Evolutionary conservation across 129 eudicot species (phyloP), one percentile per base, ranked within the genome.

Genomic region (Helichrysum umbraculigerum): DNA sequence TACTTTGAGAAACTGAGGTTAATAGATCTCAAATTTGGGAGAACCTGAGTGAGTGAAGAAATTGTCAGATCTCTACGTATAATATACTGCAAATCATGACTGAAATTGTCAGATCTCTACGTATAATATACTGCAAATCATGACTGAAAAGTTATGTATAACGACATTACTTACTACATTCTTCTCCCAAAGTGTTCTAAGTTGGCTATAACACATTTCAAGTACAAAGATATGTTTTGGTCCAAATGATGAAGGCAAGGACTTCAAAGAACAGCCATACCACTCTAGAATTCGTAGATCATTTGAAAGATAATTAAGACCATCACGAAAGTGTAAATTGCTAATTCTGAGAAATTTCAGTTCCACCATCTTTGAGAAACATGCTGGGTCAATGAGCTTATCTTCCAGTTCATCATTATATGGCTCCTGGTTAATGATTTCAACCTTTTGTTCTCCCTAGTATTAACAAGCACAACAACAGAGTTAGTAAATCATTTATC

Each of bases 21-120:
- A 75, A 75, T 75, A 44, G 63, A 75, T 75, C 72, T 75, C 64
- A 75, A 75, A 50, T 75, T 75, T 6, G 71, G 79, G 32, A 64
- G 32, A 50, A 8, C 65, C 79, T 65, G 79, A 47, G 2, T 16
- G 37, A 2, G 16, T 30, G 3, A 41, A 50, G 32, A 76, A 39
- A 6, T 37, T 37, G 5, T 73, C 41, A 59, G 15, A n/a, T n/a
- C 21, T 73, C 35, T 73, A 20, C 67, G 34, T 72, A 34, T 30
- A 72, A n/a, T 33, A 33, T 37, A 72, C 17, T 22, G 16, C 51
- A 57, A 72, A 20, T 11, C 77, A 58, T 1, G 68, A 72, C 19
- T 41, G 37, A 33, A 20, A 11, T 19, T n/a, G n/a, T n/a, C n/a
- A n/a, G n/a, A n/a, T n/a, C n/a, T 1, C 34, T 12, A 68, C 11